A percentile compares a stretch with the other conserved stretches of the same genome.
phyloP scores from a whole-genome alignment of 2,329 filamentous ascomycete genomes.

The Diaporthe eres region DNA sequence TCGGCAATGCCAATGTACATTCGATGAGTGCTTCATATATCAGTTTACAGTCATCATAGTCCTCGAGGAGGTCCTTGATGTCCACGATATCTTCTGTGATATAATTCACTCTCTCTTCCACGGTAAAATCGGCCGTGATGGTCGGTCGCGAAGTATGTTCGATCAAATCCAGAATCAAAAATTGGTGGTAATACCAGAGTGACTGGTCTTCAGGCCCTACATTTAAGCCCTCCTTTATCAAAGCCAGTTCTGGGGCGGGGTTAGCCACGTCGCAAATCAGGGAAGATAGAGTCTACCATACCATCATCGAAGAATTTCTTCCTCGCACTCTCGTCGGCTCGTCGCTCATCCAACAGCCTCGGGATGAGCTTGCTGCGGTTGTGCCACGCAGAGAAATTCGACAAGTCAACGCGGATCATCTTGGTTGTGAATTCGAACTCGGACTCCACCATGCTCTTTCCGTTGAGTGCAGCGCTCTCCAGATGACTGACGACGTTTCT shows the following conservation, averaged over 20 bases:
- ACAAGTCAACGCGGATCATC: conserved; percentile 88
- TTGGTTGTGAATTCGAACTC: conserved; percentile 93
- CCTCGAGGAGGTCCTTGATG: conserved; percentile 75
- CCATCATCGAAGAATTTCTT: conserved; percentile 80
- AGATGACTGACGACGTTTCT: conserved; percentile 83
- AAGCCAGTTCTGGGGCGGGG: conserved; percentile 72
- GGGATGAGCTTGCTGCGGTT: conserved; percentile 88
- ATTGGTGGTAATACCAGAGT: conserved; percentile 97
- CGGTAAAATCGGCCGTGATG: conserved; percentile 75
- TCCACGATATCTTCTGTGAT: conserved; percentile 80
- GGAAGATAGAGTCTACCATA: conserved; percentile 51
- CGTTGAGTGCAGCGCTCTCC: conserved; percentile 69
- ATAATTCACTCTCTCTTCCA: conserved; percentile 74
- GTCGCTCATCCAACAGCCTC: conserved; percentile 78
- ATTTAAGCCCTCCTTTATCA: conserved; percentile 84
- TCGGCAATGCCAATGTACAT: conserved; percentile 74
- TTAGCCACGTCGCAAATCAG: conserved; percentile 24
- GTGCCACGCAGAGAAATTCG: conserved; percentile 98
- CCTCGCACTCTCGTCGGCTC: conserved; percentile 73
- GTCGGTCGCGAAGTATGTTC: conserved; percentile 63
- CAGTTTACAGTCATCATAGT: conserved; percentile 78
- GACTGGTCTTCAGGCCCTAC: conserved; percentile 95
- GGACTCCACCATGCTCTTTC: conserved; percentile 77
- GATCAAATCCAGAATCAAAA: conserved; percentile 79
- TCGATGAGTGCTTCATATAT: conserved; percentile 90